phyloP scores from a whole-genome alignment of 208 protist species.

The Leptomonas seymouri region DNA sequence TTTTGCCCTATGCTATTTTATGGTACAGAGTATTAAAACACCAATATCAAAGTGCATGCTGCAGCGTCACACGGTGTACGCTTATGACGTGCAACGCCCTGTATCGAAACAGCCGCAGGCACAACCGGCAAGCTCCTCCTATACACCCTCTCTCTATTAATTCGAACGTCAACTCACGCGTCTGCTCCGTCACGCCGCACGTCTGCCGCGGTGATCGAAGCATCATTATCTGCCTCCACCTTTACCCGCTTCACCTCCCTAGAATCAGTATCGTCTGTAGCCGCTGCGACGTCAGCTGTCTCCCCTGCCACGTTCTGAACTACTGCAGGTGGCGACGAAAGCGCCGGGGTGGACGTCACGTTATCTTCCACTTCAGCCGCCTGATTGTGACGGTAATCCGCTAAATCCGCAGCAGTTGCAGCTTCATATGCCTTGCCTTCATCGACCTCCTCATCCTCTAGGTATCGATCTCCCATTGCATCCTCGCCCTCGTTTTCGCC shows the following conservation, averaged over 20 bases:
- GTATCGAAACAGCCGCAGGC: no score
- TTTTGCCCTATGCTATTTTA: no score
- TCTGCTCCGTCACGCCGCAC: not conserved
- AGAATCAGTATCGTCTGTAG: not conserved
- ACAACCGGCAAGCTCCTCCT: no score
- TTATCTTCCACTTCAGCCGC: not conserved
- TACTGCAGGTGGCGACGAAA: not conserved
- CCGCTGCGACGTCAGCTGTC: not conserved
- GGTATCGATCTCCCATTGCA: not conserved
- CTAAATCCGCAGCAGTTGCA: not conserved
- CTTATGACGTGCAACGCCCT: no score
- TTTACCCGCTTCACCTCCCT: slow-evolving; percentile 17
- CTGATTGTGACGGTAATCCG: not conserved
- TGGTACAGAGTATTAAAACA: no score
- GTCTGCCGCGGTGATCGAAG: not conserved
- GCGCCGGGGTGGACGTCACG: not conserved
- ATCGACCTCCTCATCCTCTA: not conserved
- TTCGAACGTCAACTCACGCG: slow-evolving; percentile 1
- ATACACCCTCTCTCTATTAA: no score
- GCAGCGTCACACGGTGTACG: no score
- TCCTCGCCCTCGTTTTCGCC: slow-evolving; percentile 31
- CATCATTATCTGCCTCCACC: not conserved
- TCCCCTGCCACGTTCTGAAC: not conserved
- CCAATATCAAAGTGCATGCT: no score
- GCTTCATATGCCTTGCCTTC: not conserved